Evolutionary conservation across 1,139 yeast species (phyloP).

Genomic region (Geotrichum fermentans): DNA sequence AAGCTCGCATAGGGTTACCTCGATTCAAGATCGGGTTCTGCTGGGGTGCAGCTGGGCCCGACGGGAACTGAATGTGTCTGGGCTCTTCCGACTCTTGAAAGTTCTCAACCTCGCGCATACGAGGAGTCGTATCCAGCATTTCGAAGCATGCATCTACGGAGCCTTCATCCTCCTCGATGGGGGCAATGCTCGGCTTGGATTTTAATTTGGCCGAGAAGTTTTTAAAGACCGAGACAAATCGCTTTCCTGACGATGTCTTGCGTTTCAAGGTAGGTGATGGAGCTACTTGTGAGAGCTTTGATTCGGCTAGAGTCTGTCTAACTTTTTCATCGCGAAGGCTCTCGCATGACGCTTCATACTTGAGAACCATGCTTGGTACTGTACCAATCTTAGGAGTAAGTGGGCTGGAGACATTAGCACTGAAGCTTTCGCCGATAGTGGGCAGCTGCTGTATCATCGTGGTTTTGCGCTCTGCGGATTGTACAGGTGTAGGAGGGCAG

Average conservation of each 20-base stretch:
- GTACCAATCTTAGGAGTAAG: background rate
- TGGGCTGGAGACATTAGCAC: background rate
- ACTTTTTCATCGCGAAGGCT: background rate
- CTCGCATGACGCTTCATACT: background rate
- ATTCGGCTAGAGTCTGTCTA: background rate
- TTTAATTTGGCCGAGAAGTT: conserved; percentile 9
- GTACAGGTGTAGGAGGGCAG: conserved; percentile 1
- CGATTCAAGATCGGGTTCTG: background rate
- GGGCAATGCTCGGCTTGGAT: background rate
- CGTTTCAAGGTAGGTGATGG: background rate
- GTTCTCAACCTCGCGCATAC: background rate
- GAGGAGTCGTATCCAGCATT: background rate
- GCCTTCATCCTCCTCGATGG: background rate
- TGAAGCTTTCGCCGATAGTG: background rate
- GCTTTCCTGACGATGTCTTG: conserved; percentile 6
- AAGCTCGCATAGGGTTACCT: conserved; percentile 7
- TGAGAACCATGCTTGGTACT: background rate
- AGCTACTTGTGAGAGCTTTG: background rate
- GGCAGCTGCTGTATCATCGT: background rate
- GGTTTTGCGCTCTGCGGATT: background rate
- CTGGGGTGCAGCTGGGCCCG: background rate
- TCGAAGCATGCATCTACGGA: conserved; percentile 1
- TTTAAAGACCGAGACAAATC: conserved; percentile 8
- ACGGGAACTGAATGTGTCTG: background rate
- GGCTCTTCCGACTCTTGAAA: background rate